phyloP scores from a whole-genome alignment of 2,329 filamentous ascomycete species.

The Xylaria hypoxylon region DNA sequence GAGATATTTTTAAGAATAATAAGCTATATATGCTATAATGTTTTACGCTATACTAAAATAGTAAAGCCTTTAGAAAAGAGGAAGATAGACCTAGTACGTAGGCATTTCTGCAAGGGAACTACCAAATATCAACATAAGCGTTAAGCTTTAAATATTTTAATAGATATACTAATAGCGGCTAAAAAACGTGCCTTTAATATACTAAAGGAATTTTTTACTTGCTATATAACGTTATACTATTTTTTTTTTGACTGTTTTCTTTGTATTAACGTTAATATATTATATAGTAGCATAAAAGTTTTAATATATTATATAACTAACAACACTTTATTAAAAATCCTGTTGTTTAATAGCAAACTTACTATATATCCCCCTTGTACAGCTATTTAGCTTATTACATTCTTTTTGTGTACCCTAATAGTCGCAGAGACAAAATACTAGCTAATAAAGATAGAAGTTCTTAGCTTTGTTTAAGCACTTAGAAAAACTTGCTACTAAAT shows the following conservation, averaged over 20 bases:
- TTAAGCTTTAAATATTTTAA: slow-evolving; percentile 8
- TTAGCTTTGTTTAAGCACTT: slow-evolving; percentile 23
- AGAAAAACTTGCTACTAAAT: slow-evolving; percentile 20
- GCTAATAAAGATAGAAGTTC: slow-evolving; percentile 21
- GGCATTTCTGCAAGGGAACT: background rate
- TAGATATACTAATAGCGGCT: slow-evolving; percentile 8
- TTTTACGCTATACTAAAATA: background rate
- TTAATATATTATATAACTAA: slow-evolving; percentile 25
- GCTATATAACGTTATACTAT: slow-evolving; percentile 14
- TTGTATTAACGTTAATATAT: slow-evolving; percentile 28
- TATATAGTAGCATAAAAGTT: slow-evolving; percentile 11
- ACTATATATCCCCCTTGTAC: background rate
- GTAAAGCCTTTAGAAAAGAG: slow-evolving; percentile 2
- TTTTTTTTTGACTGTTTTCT: slow-evolving; percentile 8
- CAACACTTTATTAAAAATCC: background rate
- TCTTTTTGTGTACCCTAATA: slow-evolving; percentile 7
- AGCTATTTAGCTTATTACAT: slow-evolving; percentile 7
- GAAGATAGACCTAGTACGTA: background rate
- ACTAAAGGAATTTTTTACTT: slow-evolving; percentile 13
- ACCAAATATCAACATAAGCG: slow-evolving; percentile 9
- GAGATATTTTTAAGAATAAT: slow-evolving; percentile 20
- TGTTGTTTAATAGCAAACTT: background rate
- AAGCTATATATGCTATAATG: slow-evolving; percentile 12
- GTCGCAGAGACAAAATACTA: slow-evolving; percentile 16
- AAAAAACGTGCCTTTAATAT: background rate